Conservation (phyloP, 163 green algal genomes). For the Coccomyxa subellipsoidea region DNA sequence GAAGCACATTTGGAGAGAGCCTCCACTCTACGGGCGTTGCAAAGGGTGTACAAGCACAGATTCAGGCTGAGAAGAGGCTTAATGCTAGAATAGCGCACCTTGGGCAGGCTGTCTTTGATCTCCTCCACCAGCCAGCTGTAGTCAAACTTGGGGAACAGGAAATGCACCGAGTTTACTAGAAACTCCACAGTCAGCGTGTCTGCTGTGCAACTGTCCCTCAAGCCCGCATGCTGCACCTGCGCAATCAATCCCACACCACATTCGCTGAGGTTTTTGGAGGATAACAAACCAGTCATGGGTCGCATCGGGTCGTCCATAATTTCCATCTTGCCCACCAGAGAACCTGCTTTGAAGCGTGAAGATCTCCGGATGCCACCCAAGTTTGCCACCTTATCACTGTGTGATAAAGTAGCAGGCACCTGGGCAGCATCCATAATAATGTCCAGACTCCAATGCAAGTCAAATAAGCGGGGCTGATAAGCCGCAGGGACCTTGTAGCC, state of each 20-base stretch:
- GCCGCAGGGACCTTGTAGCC: too few relatives aligned
- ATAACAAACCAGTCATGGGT: too few relatives aligned
- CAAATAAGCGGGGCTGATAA: too few relatives aligned
- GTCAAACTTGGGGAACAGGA: constrained; percentile 58
- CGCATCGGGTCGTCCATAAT: not conserved
- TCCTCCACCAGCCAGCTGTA: constrained; percentile 87
- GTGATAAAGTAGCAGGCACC: too few relatives aligned
- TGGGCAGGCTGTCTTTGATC: constrained; percentile 68
- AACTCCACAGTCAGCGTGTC: constrained; percentile 77
- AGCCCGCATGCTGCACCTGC: constrained; percentile 78
- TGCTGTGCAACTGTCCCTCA: constrained; percentile 66
- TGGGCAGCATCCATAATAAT: too few relatives aligned
- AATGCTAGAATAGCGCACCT: constrained; percentile 6
- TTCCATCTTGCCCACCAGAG: not conserved
- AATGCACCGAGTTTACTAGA: constrained; percentile 55
- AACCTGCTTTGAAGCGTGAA: not conserved
- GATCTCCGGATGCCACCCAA: too few relatives aligned
- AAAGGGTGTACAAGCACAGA: too few relatives aligned
- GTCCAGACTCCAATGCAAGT: too few relatives aligned
- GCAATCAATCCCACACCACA: not conserved
- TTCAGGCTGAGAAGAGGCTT: not conserved
- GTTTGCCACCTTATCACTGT: too few relatives aligned
- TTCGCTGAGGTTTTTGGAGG: too few relatives aligned
- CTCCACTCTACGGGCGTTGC: too few relatives aligned
- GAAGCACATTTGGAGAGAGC: too few relatives aligned